These are phyloP conservation scores for Cytospora mali DNA, from an alignment of 2,329 filamentous ascomycete genomes.

Conservation along the genomic window DNA sequence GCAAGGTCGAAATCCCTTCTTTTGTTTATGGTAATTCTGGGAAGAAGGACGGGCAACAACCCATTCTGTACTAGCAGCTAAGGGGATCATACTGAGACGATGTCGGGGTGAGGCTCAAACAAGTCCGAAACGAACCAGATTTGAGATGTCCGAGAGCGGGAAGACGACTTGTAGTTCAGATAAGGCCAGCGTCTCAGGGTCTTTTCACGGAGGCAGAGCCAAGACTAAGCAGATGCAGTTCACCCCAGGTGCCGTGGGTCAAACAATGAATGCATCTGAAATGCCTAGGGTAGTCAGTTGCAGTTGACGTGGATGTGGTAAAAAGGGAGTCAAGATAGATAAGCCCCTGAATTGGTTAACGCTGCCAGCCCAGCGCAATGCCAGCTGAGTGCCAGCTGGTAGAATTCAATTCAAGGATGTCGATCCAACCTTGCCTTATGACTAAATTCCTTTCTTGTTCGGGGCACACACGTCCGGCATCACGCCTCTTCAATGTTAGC, in stretches of 20 bases:
- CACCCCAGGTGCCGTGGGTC: too few relatives aligned
- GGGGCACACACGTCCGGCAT: not conserved
- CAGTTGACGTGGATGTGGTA: too few relatives aligned
- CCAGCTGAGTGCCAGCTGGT: not conserved
- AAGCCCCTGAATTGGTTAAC: not conserved
- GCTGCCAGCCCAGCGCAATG: not conserved
- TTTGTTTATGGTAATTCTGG: too few relatives aligned
- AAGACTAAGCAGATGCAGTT: not conserved
- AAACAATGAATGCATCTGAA: too few relatives aligned
- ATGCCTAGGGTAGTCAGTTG: too few relatives aligned
- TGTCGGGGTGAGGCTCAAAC: conserved; percentile 28
- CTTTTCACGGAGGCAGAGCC: not conserved
- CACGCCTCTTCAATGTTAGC: not conserved
- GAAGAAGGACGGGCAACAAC: not conserved
- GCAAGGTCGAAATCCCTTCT: not conserved
- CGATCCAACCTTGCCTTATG: too few relatives aligned
- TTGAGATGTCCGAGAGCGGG: conserved; percentile 2
- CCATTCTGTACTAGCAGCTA: not conserved
- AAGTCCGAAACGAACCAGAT: conserved; percentile 8
- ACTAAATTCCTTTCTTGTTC: too few relatives aligned
- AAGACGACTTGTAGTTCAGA: not conserved
- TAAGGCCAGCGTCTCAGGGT: conserved; percentile 10
- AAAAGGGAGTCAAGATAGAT: too few relatives aligned
- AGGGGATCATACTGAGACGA: conserved; percentile 18
- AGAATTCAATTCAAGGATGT: not conserved